Base-by-base conservation (phyloP, 2,329 filamentous ascomycete genomes). In the Phialophora expanda region DNA sequence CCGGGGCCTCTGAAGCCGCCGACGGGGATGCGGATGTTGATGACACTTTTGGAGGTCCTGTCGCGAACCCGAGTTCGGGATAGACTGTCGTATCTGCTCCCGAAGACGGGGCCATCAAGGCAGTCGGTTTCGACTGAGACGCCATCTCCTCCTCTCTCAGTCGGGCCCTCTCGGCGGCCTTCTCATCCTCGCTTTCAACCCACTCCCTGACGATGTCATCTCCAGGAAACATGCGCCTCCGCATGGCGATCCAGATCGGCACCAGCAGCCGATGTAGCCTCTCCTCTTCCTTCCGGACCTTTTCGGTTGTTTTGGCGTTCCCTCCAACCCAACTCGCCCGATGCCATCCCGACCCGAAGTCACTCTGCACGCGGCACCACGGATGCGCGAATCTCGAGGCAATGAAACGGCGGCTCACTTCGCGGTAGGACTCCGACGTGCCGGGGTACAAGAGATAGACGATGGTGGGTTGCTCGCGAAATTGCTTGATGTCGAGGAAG, bases 161-260 rank as follows among this genome's bases (percentile, higher is more conserved):
- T 44, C 48, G 62, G 30, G 32, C 22, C 32, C 30, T 28, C 50
- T 38, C 44, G 20, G 46, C 46, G 1, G 44, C 63, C 17, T 60
- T 54, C 38, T 68, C 60, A 30, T 63, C 53, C 24, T 70, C 61
- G 34, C 65, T 32, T 28, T 20, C 61, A 48, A 67, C 53, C 67
- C 68, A 73, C 14, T 67, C 53, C 14, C 64, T 61, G 30, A 71
- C 26, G 7, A 69, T 56, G 12, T 68, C 68, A 26, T 66, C 53
- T 2, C 53, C 65, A 4, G 70, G 70, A 51, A 73, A 71, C 71
- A 73, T 73, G 11, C 66, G 58, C 22, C 66, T 62, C 28, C 66
- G 64, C 53, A 73, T 71, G 2, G 67, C 66, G 51, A 71, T 71
- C 71, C 71, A 73, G 34, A 73, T 69, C 4, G 71, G 71, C 26